Evolutionary conservation across 2,329 filamentous ascomycete genomes (phyloP).

Genomic region (Aureobasidium zeae): DNA sequence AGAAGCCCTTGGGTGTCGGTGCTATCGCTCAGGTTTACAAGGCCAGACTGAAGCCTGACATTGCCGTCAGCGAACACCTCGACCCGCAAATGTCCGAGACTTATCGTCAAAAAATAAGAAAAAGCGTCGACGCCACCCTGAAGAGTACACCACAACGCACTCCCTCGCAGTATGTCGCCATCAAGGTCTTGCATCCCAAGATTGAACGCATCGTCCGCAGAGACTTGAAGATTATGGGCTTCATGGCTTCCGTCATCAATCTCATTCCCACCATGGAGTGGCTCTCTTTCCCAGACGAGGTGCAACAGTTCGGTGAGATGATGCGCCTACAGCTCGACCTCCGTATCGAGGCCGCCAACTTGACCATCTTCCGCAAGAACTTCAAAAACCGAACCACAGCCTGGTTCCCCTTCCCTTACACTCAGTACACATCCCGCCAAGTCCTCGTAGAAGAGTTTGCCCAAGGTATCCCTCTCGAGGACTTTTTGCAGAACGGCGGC

Average conservation of each 20-base stretch:
- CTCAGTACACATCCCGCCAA: conserved; percentile 82
- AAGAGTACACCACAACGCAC: conserved; percentile 80
- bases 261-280: conserved; percentile 89
- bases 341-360: conserved; percentile 85
- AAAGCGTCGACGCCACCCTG: conserved; percentile 74
- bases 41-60: conserved; percentile 73
- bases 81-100: conserved; percentile 35
- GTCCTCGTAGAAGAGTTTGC: conserved; percentile 94
- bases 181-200: conserved; percentile 89
- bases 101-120: conserved; percentile 60
- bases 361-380: conserved; percentile 78
- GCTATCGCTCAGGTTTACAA: conserved; percentile 98
- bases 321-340: conserved; percentile 96
- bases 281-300: conserved; percentile 92
- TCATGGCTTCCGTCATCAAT: conserved; percentile 80
- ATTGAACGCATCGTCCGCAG: conserved; percentile 85
- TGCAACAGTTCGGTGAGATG: conserved; percentile 91
- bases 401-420: conserved; percentile 95
- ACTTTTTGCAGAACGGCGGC: conserved; percentile 84
- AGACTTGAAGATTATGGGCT: conserved; percentile 85
- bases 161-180: conserved; percentile 83
- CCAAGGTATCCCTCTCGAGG: conserved; percentile 81
- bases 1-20: conserved; percentile 80
- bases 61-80: conserved; percentile 55
- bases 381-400: conserved; percentile 84